phyloP scores from a whole-genome alignment of 768 basidiomycete genomes.

The Rhizopogon vesiculosus region DNA sequence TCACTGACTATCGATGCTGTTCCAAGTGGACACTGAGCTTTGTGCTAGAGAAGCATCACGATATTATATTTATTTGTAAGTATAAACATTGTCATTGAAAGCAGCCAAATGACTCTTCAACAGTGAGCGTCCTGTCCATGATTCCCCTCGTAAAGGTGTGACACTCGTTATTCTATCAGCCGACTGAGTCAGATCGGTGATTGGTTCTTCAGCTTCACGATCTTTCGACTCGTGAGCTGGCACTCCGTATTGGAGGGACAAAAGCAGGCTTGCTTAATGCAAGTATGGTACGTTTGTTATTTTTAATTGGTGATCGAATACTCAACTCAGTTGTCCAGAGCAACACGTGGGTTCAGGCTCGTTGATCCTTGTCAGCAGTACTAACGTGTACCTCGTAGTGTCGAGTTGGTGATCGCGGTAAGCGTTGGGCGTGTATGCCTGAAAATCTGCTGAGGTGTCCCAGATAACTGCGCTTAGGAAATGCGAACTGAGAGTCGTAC shows the following conservation, averaged over 20 bases:
- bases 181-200: conserved; percentile 1
- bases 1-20: background rate
- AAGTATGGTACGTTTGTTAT: conserved; percentile 54
- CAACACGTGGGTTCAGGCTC: conserved; percentile 41
- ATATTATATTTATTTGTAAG: conserved; percentile 61
- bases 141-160: conserved; percentile 73
- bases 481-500: conserved; percentile 79
- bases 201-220: conserved; percentile 58
- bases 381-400: conserved; percentile 18
- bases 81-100: background rate
- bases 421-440: conserved; percentile 19
- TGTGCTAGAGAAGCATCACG: conserved; percentile 42
- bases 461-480: conserved; percentile 77
- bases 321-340: conserved; percentile 34
- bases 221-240: conserved; percentile 67
- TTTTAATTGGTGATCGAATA: background rate
- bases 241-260: conserved; percentile 70
- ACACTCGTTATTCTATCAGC: background rate
- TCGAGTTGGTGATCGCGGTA: conserved; percentile 70
- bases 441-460: background rate
- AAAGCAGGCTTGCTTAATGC: conserved; percentile 79
- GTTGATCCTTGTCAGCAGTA: background rate
- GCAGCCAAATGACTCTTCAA: background rate
- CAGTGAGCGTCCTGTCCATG: conserved; percentile 66
- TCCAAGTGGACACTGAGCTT: conserved; percentile 53